A percentile compares a stretch with the other conserved stretches of the same genome.
These are phyloP conservation scores for Rheum nobile DNA, from an alignment of 148 eudicot genomes.

Conservation along the genomic window DNA sequence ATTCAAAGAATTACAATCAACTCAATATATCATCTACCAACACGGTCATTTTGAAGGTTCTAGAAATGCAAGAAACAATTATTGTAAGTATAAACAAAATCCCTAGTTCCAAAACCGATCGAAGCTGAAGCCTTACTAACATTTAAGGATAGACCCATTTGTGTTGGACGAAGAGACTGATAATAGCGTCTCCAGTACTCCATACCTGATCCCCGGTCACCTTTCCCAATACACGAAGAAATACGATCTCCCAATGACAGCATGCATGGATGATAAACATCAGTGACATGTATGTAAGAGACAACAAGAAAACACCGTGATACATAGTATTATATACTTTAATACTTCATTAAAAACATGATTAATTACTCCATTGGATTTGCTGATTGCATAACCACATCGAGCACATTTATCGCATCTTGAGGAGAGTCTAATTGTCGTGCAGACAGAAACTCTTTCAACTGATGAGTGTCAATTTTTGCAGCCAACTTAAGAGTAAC, in stretches of 20 bases:
- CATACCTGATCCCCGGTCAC: constrained; percentile 44
- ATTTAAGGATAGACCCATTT: constrained; percentile 77
- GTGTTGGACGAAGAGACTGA: constrained; percentile 78
- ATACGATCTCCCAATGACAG: constrained; percentile 62
- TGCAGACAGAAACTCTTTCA: constrained; percentile 34
- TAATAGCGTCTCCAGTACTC: constrained; percentile 77
- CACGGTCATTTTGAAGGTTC: background rate
- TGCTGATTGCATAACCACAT: constrained; percentile 52
- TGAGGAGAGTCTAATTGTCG: constrained; percentile 43
- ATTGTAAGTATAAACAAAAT: background rate
- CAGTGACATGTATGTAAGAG: background rate
- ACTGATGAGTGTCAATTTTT: constrained; percentile 27
- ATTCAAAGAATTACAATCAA: background rate
- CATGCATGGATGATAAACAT: constrained; percentile 22
- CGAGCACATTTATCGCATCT: constrained; percentile 67
- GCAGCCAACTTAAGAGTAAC: constrained; percentile 58
- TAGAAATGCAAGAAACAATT: background rate
- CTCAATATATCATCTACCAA: background rate
- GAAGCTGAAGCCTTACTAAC: constrained; percentile 41
- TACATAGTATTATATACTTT: constrained; percentile 5
- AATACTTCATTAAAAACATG: background rate
- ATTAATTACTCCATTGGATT: constrained; percentile 10
- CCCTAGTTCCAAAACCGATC: background rate
- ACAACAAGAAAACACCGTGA: background rate
- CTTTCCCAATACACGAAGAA: constrained; percentile 25